Base-by-base conservation (phyloP, 108 stramenopile species). In the Pseudonitzschia multiseries region DNA sequence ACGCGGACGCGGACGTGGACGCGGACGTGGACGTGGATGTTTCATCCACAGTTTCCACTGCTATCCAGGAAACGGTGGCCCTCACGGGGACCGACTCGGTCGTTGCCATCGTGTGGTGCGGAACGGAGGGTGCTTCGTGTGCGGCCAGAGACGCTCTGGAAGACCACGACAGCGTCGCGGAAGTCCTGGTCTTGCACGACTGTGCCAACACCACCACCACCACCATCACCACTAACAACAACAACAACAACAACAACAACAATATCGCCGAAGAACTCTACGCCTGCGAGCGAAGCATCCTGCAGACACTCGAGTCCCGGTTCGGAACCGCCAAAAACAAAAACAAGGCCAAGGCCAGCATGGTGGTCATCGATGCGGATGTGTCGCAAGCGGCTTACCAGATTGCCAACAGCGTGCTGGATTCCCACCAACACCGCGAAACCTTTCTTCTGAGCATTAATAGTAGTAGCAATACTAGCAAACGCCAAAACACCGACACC, bases 231-330 rank as follows among this genome's bases (percentile, higher is more conserved):
- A n/a, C n/a, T n/a, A n/a, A n/a, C n/a, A n/a, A n/a, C n/a, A n/a
- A n/a, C n/a, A 22, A 18, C 22, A 21, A 53, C 9, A 24, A 61
- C 24, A 46, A 28, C n/a, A 3, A 24, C 22, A 60, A 24, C 41
- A 43, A 60, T 0, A 36, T 52, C n/a, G n/a, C 57, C 0, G 56
- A 57, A 4, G 27, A 68, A 20, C 72, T 81, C 73, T 65, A 59
- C 29, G 67, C 27, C n/a, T 86, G 85, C 72, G 85, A 86, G 52
- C 78, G 59, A n/a, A 27, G 69, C 41, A 28, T 79, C 0, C 20
- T 65, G 3, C 24, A 40, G 22, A 31, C 15, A 0, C 27, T 59
- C 0, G 10, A 28, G 6, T 8, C 57, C 15, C 12, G 50, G 6
- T 24, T 80, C 18, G 33, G 51, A 8, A 32, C 48, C 4, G 17